Evolutionary conservation across 176 grass and related monocot species (phyloP), one percentile per base, ranked within the genome.

Genomic region (Oryza glumipatula): DNA sequence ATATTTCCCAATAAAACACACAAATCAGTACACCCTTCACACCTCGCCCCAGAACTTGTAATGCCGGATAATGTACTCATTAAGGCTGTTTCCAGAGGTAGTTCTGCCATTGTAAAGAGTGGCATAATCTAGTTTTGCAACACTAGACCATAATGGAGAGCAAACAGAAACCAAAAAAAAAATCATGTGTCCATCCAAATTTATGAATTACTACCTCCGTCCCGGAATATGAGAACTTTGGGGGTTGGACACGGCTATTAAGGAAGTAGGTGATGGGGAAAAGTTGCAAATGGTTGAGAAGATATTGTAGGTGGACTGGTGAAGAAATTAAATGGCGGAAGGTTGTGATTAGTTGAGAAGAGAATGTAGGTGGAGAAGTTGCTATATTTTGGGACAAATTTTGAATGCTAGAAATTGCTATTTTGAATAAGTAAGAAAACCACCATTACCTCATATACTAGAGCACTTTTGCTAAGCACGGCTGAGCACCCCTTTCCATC

Each of bases 361-460:
- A 44, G 43, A 44, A 44, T 44, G 43, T 44, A 44, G 43, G 43
- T 44, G 43, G 43, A 11, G 9, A 44, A 44, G 43, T 44, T 44
- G 43, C 9, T 44, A 44, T 11, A 44, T 44, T 44, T 44, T 44
- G 39, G 39, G 39, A 8, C 39, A 41, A 41, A 8, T 9, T 41
- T 41, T 41, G 39, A 41, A 41, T 41, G 39, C 39, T 41, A 41
- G 8, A 44, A 44, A 9, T 44, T 44, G 43, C 43, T 44, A 44
- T 44, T 10, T 44, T 44, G 7, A 10, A 65, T 45, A 4, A 64
- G 38, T 60, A 4, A 64, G 38, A 8, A 44, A 80, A 83, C 24
- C 8, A 82, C 1, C 19, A 86, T 11, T 93, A 97, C 94, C 91
- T 97, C 94, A 81, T 93, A 97, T 86, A 97, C 80, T 30, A 97